Evolutionary conservation across 2,329 filamentous ascomycete species (phyloP), one percentile per base, ranked within the genome.

Genomic region (Didymella lethalis): DNA sequence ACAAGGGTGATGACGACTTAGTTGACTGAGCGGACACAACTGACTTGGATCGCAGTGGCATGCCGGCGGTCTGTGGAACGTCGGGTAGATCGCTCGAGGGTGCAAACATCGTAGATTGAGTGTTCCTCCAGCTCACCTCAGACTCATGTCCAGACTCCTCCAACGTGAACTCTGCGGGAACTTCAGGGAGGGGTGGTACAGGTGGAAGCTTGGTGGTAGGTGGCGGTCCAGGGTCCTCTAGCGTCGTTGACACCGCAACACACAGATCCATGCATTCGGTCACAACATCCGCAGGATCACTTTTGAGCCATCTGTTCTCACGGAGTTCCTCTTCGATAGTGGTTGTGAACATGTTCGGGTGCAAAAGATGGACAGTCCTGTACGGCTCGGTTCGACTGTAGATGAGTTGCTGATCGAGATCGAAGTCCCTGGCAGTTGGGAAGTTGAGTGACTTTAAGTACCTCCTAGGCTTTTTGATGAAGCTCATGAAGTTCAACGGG

Each of bases 401-500:
- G 54, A 95, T 92, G 65, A 93, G 88, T 4, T 88, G 88, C 31
- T 91, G 90, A 66, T 94, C 89, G 2, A 94, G 84, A 69, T 93
- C 90, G 43, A 94, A 85, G 54, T 91, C 89, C 63, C 93, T 89
- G 1, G 88, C 85, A 48, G 88, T 86, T 4, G 85, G 83, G 31
- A 88, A 89, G 63, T 91, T 86, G 40, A 89, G 86, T 68, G 90
- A 88, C 46, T 91, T 88, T 10, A 95, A 80, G 70, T 90, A 94
- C 63, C 89, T 86, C 65, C 92, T 87, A 3, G 91, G 91, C 70
- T 94, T 94, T 56, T 91, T 86, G 62, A 95, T 90, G 72, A 94
- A 95, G 75, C 89, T 90, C 86, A 92, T 90, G 67, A 95, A 92
- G 73, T 94, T 94, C 70, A 94, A 86, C 1, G 91, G 91, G 64